Evolutionary conservation across 2,329 filamentous ascomycete species (phyloP).

Genomic region (Fusarium pilosicola): DNA sequence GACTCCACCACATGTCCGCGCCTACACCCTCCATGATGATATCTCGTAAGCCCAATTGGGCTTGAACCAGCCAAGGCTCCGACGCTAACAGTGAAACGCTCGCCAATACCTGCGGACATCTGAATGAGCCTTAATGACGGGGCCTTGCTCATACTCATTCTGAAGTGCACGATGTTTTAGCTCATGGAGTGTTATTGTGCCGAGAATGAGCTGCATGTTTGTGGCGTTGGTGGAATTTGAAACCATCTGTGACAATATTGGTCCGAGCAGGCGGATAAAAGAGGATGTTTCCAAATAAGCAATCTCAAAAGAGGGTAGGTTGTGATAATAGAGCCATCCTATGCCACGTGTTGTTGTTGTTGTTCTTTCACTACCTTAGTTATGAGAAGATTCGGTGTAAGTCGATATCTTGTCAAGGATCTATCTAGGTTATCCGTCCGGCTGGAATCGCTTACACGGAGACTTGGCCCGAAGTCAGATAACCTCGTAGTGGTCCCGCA

Average conservation of each 20-base stretch:
- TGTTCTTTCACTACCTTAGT: background rate
- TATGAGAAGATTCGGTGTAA: background rate
- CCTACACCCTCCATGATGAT: conserved; percentile 12
- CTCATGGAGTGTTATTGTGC: background rate
- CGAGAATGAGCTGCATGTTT: background rate
- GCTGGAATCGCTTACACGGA: conserved; percentile 10
- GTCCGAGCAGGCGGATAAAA: conserved; percentile 32
- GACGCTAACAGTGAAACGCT: conserved; percentile 25
- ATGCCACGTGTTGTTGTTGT: conserved; percentile 3
- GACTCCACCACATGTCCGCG: conserved; percentile 42
- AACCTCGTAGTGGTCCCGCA: conserved; percentile 14
- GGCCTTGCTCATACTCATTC: conserved; percentile 2
- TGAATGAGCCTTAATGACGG: conserved; percentile 24
- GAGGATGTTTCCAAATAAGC: background rate
- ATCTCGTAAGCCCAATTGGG: conserved; percentile 42
- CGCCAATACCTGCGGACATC: conserved; percentile 23
- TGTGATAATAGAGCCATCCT: conserved; percentile 4
- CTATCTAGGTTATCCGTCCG: conserved; percentile 6
- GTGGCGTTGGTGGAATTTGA: conserved; percentile 11
- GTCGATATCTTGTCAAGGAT: conserved; percentile 5
- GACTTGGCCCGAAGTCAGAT: conserved; percentile 1
- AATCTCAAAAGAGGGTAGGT: background rate
- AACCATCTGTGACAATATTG: background rate
- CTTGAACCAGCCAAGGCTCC: conserved; percentile 35
- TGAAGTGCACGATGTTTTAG: background rate